Evolutionary conservation across 139 green algal genomes (phyloP).

Genomic region (Chlorella sp.): DNA sequence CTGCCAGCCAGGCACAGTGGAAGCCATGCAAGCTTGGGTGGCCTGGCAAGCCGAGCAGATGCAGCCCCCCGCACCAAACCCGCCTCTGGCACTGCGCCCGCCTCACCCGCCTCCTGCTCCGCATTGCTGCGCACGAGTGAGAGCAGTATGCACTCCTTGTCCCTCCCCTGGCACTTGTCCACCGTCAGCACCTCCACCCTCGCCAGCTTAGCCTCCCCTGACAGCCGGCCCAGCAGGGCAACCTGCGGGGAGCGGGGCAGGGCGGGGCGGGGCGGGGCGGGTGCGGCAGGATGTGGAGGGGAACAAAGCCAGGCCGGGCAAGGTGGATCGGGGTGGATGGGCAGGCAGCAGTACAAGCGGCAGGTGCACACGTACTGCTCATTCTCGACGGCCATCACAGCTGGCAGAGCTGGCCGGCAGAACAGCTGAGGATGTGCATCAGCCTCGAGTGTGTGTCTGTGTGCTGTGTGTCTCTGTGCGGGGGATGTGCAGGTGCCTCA

Average conservation of each 20-base stretch:
- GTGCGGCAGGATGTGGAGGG: neutral
- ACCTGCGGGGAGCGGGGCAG: conserved; percentile 58
- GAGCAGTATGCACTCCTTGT: conserved; percentile 81
- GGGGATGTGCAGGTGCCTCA: too few relatives aligned
- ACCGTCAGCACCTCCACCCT: conserved; percentile 86
- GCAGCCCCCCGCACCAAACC: neutral
- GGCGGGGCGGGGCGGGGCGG: neutral
- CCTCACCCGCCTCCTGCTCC: conserved; percentile 40
- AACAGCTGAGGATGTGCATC: too few relatives aligned
- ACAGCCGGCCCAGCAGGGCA: conserved; percentile 36
- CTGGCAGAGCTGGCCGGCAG: too few relatives aligned
- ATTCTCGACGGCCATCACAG: too few relatives aligned
- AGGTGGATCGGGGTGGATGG: neutral
- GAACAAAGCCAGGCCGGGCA: too few relatives aligned
- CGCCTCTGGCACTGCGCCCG: too few relatives aligned
- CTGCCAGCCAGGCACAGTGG: too few relatives aligned
- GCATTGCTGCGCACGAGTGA: conserved; percentile 82
- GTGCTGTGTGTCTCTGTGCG: too few relatives aligned
- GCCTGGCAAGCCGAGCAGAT: too few relatives aligned
- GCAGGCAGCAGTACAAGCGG: neutral
- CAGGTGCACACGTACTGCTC: too few relatives aligned
- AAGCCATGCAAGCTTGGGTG: too few relatives aligned
- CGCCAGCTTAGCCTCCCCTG: neutral
- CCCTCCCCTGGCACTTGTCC: conserved; percentile 88
- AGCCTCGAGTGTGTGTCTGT: too few relatives aligned